A percentile compares a stretch with the other conserved stretches of the same genome.
Conservation (phyloP, 495 filamentous ascomycete species). For the Beverwykella pulmonaria region DNA sequence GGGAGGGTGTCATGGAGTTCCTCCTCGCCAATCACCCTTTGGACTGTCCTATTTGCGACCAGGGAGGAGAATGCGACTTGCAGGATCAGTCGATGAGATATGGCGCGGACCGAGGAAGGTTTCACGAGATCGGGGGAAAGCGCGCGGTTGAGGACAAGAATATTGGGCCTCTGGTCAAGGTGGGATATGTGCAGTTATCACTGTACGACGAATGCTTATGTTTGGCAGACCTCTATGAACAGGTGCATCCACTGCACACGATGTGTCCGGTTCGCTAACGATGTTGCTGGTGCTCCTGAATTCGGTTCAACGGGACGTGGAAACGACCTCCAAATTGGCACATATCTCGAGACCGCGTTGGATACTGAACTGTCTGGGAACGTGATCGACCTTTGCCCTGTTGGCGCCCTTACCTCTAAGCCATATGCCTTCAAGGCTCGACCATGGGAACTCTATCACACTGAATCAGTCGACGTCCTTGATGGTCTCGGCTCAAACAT, state of each 20-base stretch:
- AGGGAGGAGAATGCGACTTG: conserved; percentile 97
- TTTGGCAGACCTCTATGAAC: conserved; percentile 88
- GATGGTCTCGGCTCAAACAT: conserved; percentile 94
- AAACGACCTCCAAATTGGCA: conserved; percentile 97
- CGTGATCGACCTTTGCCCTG: conserved; percentile 96
- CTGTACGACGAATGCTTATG: conserved; percentile 15
- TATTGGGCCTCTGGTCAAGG: conserved; percentile 94
- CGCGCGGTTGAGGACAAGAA: conserved; percentile 99
- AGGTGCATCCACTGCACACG: conserved; percentile 98
- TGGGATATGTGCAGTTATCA: conserved; percentile 19
- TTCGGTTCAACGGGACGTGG: conserved; percentile 91
- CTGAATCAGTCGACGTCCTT: conserved; percentile 91
- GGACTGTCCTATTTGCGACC: conserved; percentile 96
- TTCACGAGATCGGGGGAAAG: conserved; percentile 93
- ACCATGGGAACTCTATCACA: conserved; percentile 93
- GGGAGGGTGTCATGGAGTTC: conserved; percentile 99
- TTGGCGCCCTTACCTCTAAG: conserved; percentile 94
- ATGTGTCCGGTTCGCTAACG: conserved; percentile 96
- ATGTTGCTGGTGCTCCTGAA: conserved; percentile 93
- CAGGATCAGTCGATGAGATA: conserved; percentile 99
- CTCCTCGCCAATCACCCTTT: conserved; percentile 95
- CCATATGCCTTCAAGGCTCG: conserved; percentile 96
- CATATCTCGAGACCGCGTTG: conserved; percentile 88
- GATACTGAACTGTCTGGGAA: conserved; percentile 95
- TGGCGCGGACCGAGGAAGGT: conserved; percentile 91